Evolutionary conservation across 23 red algal species (phyloP), one percentile per base, ranked within the genome.

Genomic region (Gracilaria domingensis): DNA sequence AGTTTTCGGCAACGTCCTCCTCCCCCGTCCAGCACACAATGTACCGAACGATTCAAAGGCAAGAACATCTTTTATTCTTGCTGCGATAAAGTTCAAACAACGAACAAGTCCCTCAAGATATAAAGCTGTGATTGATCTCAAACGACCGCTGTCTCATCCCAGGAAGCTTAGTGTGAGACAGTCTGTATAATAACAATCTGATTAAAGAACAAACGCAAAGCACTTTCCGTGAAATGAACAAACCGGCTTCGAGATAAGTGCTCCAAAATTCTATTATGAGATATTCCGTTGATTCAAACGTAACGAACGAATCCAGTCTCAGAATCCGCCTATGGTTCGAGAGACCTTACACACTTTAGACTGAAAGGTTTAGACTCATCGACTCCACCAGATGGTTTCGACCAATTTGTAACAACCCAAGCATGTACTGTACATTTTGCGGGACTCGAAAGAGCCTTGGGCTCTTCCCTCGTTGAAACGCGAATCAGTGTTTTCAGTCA

Each of bases 1-100:
- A 71, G 33, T 89, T 24, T 89, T 89, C 50, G 85, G 67, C n/a
- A 38, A 89, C 51, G 49, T 89, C 8, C 85, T 89, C 24, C 40
- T 89, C 24, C 67, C 71, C 8, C 48, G 65, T 65, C 20, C 62
- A 75, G 61, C 24, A 11, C 44, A 29, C 70, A 79, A 37, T 39
- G 36, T 44, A 35, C 37, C 20, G 65, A 38, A 70, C 48, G 67
- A 89, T 32, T 39, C 53, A 32, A 39, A 32, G 47, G 47, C 32
- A 62, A 89, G 71, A 66, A 89, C 69, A 28, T 66, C 48, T 5
- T 89, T 89, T 39, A 89, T 89, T 54, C 25, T 89, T 13, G 71
- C 62, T 13, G 85, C 85, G 59, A 78, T 89, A 26, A 35, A 69
- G 49, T 73, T 64, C 54, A 39, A 64, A 4, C 39, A 80, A 38